These are phyloP conservation scores for Acrodontium crateriforme DNA, from an alignment of 2,329 filamentous ascomycete genomes.

Conservation along the genomic window DNA sequence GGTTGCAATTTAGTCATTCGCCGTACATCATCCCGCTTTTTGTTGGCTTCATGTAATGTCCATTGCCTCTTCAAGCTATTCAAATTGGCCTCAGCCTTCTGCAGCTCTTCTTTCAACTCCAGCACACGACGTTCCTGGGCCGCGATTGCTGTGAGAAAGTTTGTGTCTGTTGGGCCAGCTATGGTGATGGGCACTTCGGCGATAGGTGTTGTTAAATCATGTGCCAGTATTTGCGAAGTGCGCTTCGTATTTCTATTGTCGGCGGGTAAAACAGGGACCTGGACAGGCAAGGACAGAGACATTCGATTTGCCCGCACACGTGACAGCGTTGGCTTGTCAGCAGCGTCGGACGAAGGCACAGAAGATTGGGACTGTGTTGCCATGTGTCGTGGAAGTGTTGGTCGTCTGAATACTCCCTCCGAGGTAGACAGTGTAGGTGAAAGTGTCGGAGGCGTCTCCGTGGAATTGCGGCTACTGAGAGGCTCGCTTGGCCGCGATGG, in stretches of 20 bases:
- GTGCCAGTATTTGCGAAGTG: slow-evolving; percentile 19
- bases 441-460: no score
- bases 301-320: slow-evolving; percentile 32
- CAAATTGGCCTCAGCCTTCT: slow-evolving; percentile 66
- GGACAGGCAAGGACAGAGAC: slow-evolving; percentile 36
- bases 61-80: slow-evolving; percentile 69
- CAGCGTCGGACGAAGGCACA: no score
- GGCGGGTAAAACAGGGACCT: slow-evolving; percentile 14
- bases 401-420: no score
- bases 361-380: no score
- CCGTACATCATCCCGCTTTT: slow-evolving; percentile 55
- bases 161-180: slow-evolving; percentile 21
- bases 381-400: slow-evolving; percentile 3
- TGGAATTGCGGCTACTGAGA: no score
- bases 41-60: slow-evolving; percentile 60
- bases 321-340: no score
- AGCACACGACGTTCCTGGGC: slow-evolving; percentile 82
- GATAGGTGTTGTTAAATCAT: slow-evolving; percentile 12
- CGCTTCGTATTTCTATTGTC: slow-evolving; percentile 19
- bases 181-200: slow-evolving; percentile 35
- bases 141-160: slow-evolving; percentile 79
- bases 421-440: no score
- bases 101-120: slow-evolving; percentile 82
- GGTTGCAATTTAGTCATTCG: slow-evolving; percentile 46
- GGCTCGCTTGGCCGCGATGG: no score